Evolutionary conservation across 306 rosid genomes (phyloP).

Genomic region (Citrullus mucosospermus): DNA sequence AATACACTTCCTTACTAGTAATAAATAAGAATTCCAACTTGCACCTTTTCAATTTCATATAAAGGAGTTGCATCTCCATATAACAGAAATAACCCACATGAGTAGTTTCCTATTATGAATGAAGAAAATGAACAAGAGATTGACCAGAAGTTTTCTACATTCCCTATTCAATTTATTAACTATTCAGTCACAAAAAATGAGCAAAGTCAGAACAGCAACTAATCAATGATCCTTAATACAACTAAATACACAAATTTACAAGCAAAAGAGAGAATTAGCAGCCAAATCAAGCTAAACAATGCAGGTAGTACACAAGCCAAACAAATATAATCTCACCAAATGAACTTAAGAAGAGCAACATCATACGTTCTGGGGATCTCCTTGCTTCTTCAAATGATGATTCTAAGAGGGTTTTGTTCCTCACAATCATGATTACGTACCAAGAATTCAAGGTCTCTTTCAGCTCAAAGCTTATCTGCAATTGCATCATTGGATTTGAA

Average conservation of each 20-base stretch:
- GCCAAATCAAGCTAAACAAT: neutral
- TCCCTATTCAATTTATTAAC: neutral
- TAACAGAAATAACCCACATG: neutral
- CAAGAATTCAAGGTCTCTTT: neutral
- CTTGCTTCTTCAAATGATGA: neutral
- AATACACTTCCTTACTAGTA: too few species aligned
- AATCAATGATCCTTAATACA: neutral
- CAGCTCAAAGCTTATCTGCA: neutral
- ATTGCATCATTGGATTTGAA: neutral
- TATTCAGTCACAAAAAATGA: neutral
- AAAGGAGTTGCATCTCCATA: neutral
- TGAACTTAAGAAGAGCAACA: neutral
- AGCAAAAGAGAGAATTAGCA: neutral
- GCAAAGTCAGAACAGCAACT: neutral
- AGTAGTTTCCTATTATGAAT: neutral
- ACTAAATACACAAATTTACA: neutral
- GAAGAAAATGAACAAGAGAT: neutral
- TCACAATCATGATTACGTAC: neutral
- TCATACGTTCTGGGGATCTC: neutral
- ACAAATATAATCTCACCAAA: constrained; percentile 3
- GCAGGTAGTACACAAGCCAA: neutral
- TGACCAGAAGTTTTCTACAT: neutral
- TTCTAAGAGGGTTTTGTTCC: neutral
- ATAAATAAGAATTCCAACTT: neutral
- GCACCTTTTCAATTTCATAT: neutral